These are phyloP conservation scores for Fusarium citri DNA, from an alignment of 2,329 filamentous ascomycete species.

Conservation along the genomic window DNA sequence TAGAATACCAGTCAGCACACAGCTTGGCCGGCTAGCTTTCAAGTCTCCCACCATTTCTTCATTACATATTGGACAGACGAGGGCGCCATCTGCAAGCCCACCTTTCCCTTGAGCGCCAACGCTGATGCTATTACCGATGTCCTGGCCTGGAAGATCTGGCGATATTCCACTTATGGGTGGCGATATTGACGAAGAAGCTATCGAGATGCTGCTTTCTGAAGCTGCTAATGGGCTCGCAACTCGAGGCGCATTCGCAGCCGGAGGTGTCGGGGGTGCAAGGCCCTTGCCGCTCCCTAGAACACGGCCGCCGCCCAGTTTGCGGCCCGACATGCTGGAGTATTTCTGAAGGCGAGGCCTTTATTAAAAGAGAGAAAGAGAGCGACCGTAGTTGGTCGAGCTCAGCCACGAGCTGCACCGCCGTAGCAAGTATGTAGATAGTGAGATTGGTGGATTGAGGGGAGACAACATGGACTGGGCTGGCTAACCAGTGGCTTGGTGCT, in stretches of 20 bases:
- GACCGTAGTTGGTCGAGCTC: constrained; percentile 51
- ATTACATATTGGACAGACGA: constrained; percentile 96
- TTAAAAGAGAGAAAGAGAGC: constrained; percentile 40
- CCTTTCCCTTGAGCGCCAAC: constrained; percentile 67
- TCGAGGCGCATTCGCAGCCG: constrained; percentile 56
- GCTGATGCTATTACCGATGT: constrained; percentile 84
- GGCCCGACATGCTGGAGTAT: constrained; percentile 73
- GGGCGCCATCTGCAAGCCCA: constrained; percentile 63
- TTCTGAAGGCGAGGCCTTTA: not conserved
- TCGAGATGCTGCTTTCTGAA: constrained; percentile 79
- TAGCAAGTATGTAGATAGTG: constrained; percentile 22
- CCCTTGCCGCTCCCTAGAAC: constrained; percentile 88
- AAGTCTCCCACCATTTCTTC: constrained; percentile 87
- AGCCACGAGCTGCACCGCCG: constrained; percentile 49
- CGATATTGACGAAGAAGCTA: constrained; percentile 78
- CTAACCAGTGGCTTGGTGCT: constrained; percentile 12
- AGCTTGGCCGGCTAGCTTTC: not conserved
- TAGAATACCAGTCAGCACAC: not conserved
- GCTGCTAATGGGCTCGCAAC: constrained; percentile 63
- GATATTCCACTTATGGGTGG: constrained; percentile 69
- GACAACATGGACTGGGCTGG: constrained; percentile 17
- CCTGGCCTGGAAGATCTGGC: constrained; percentile 74
- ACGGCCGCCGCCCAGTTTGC: constrained; percentile 91
- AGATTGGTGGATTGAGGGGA: constrained; percentile 32
- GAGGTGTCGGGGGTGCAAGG: constrained; percentile 72